Evolutionary conservation across 768 basidiomycete genomes (phyloP).

Genomic region (Suillus hirtellus): DNA sequence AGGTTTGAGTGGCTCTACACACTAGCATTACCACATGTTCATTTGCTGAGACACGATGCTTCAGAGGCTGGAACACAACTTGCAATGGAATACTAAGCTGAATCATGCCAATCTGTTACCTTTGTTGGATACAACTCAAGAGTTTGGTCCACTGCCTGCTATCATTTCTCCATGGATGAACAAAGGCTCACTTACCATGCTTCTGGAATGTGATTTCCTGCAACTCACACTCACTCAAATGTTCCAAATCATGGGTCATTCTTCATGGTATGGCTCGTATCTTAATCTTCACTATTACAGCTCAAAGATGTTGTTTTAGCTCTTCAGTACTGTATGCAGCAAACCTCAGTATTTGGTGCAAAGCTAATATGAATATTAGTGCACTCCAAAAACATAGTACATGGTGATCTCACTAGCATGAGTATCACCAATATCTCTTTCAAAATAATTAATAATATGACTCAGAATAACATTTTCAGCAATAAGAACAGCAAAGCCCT

Average conservation of each 20-base stretch:
- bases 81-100: conserved; percentile 20
- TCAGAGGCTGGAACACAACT: conserved; percentile 33
- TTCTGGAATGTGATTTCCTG: conserved; percentile 11
- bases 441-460: no score
- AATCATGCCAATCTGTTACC: conserved; percentile 33
- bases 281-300: no score
- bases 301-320: no score
- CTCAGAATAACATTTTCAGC: no score
- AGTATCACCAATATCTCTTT: no score
- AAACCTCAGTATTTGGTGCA: no score
- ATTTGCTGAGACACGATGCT: background rate
- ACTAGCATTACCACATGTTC: background rate
- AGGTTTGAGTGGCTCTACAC: background rate
- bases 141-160: conserved; percentile 19
- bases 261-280: no score
- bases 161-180: conserved; percentile 24
- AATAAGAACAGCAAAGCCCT: no score
- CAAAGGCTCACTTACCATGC: conserved; percentile 17
- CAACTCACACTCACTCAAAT: conserved; percentile 12
- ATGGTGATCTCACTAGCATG: no score
- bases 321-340: no score
- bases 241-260: conserved; percentile 16
- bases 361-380: no score
- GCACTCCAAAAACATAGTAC: no score
- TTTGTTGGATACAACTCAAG: conserved; percentile 36